Conservation (phyloP, 371 early-diverging fungal species). For the Mortierella sp. region DNA sequence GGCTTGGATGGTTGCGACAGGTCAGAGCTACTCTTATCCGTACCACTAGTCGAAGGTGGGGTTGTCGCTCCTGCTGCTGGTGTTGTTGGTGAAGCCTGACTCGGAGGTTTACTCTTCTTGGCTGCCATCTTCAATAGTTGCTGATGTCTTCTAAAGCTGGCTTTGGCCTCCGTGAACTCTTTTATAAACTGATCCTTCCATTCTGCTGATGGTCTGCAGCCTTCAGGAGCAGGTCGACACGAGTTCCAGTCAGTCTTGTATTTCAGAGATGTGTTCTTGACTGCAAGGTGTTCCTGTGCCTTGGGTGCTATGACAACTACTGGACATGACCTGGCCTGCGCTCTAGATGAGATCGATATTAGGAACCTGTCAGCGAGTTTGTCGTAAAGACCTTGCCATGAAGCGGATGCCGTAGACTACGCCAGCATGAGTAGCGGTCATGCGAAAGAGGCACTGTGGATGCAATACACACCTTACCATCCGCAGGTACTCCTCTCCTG, state of each 20-base stretch:
- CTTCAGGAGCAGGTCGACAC: constrained; percentile 40
- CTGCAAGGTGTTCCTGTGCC: constrained; percentile 24
- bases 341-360: constrained; percentile 4
- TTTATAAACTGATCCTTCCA: constrained; percentile 41
- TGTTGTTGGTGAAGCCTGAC: neutral
- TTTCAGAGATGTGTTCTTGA: constrained; percentile 40
- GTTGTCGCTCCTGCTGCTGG: neutral
- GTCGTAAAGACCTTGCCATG: too few species aligned
- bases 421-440: too few species aligned
- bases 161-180: constrained; percentile 14
- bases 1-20: too few species aligned
- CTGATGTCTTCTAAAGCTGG: constrained; percentile 7
- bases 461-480: constrained; percentile 52
- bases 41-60: neutral
- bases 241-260: constrained; percentile 46
- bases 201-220: constrained; percentile 32
- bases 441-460: too few species aligned
- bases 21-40: too few species aligned
- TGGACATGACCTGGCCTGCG: constrained; percentile 39
- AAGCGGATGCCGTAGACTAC: too few species aligned
- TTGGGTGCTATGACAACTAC: constrained; percentile 29
- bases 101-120: neutral
- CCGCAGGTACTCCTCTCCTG: constrained; percentile 62
- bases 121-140: neutral
- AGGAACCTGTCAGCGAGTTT: too few species aligned